Conservation (phyloP, 176 grass and related monocot genomes). For the Oryza brachyantha region DNA sequence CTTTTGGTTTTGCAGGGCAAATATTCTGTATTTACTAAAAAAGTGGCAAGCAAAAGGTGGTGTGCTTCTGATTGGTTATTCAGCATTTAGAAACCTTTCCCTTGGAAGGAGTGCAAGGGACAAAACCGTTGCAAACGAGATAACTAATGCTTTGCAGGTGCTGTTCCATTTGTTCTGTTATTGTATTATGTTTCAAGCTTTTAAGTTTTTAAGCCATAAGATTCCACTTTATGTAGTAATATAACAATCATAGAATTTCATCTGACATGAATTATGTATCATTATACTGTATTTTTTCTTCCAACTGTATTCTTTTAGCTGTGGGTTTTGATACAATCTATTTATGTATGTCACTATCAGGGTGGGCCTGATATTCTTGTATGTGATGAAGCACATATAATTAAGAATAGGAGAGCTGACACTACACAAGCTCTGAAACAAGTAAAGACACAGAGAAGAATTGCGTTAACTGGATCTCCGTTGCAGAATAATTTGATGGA, state of each 20-base stretch:
- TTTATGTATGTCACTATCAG: slow-evolving; percentile 40
- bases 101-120: slow-evolving; percentile 80
- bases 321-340: slow-evolving; percentile 35
- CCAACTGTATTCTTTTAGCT: slow-evolving; percentile 7
- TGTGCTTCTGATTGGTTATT: slow-evolving; percentile 94
- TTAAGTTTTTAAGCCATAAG: too few species aligned
- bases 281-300: background rate
- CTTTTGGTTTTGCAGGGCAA: slow-evolving; percentile 49
- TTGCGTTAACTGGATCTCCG: slow-evolving; percentile 94
- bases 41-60: slow-evolving; percentile 91
- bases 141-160: slow-evolving; percentile 77
- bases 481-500: slow-evolving; percentile 99
- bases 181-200: slow-evolving; percentile 19
- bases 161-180: slow-evolving; percentile 8
- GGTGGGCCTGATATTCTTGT: slow-evolving; percentile 95
- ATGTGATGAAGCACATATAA: slow-evolving; percentile 99
- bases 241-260: slow-evolving; percentile 10
- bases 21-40: slow-evolving; percentile 67
- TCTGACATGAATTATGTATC: background rate
- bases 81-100: slow-evolving; percentile 82
- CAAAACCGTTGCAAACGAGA: slow-evolving; percentile 64
- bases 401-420: slow-evolving; percentile 92
- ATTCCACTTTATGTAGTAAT: background rate
- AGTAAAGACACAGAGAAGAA: slow-evolving; percentile 91
- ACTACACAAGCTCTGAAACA: slow-evolving; percentile 90